Evolutionary conservation across 768 basidiomycete genomes (phyloP).

Genomic region (Naganishia randhawae): DNA sequence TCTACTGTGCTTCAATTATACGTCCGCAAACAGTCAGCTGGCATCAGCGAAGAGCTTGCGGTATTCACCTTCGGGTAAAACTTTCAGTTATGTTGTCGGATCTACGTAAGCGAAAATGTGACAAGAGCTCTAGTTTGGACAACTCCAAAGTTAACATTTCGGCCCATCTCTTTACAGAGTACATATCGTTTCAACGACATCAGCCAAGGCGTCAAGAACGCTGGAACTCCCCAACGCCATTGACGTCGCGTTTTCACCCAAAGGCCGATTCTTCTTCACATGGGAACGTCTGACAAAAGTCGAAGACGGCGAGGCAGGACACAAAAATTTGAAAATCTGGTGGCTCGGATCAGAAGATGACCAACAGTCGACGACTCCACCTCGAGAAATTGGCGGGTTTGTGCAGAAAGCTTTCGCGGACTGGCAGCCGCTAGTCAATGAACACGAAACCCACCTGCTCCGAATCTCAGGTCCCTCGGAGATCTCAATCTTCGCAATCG

Average conservation of each 20-base stretch:
- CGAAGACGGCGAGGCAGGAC: constrained; percentile 75
- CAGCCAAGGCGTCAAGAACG: constrained; percentile 58
- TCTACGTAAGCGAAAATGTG: constrained; percentile 58
- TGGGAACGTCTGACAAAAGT: constrained; percentile 94
- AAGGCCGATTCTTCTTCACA: constrained; percentile 86
- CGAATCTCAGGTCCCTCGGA: constrained; percentile 38
- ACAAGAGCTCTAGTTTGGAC: not conserved
- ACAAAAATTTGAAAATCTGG: constrained; percentile 92
- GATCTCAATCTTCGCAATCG: constrained; percentile 51
- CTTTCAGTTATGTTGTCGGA: constrained; percentile 79
- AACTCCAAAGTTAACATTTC: not conserved
- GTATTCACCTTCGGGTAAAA: constrained; percentile 81
- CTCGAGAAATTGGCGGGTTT: constrained; percentile 74
- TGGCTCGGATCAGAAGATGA: constrained; percentile 54
- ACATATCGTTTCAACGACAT: constrained; percentile 63
- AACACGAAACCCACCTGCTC: constrained; percentile 45
- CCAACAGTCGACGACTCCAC: constrained; percentile 60
- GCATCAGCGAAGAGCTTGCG: constrained; percentile 65
- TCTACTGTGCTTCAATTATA: not conserved
- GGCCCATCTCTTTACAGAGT: constrained; percentile 23
- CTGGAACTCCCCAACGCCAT: constrained; percentile 71
- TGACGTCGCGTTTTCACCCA: constrained; percentile 87
- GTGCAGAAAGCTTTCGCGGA: constrained; percentile 84
- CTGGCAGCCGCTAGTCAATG: constrained; percentile 56
- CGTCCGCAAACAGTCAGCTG: constrained; percentile 34